phyloP scores from a whole-genome alignment of 2,329 filamentous ascomycete species.

The Domatiomyces catenatus region DNA sequence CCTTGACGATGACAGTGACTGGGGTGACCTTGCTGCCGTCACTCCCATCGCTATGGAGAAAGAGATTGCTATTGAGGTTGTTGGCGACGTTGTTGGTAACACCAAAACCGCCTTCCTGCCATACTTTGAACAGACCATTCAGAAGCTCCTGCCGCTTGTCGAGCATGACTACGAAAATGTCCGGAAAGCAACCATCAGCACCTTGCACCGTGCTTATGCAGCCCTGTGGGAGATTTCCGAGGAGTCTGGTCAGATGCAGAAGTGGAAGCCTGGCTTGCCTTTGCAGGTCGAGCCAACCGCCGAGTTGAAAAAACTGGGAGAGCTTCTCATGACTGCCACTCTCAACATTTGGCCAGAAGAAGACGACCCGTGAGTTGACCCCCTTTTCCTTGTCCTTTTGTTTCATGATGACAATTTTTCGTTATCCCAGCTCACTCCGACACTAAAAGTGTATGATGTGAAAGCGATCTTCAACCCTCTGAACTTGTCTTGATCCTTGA shows the following conservation, averaged over 20 bases:
- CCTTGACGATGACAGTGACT: constrained; percentile 66
- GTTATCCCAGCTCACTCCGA: constrained; percentile 99
- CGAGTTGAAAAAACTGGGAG: constrained; percentile 70
- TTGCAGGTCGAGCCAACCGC: constrained; percentile 62
- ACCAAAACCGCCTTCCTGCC: constrained; percentile 65
- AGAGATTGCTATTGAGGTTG: constrained; percentile 88
- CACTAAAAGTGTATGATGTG: constrained; percentile 77
- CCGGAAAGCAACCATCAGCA: constrained; percentile 79
- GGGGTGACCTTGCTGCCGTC: constrained; percentile 68
- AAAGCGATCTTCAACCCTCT: constrained; percentile 51
- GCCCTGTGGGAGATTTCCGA: constrained; percentile 81
- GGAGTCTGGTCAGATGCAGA: constrained; percentile 56
- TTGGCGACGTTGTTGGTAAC: constrained; percentile 82
- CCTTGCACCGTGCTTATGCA: constrained; percentile 83
- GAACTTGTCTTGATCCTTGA: constrained; percentile 18
- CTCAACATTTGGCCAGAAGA: constrained; percentile 79
- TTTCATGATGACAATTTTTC: constrained; percentile 70
- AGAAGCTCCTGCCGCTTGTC: constrained; percentile 61
- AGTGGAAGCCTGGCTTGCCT: constrained; percentile 81
- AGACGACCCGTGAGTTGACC: constrained; percentile 66
- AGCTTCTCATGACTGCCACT: constrained; percentile 71
- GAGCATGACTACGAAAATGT: constrained; percentile 89
- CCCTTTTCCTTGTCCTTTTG: constrained; percentile 8
- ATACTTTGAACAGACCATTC: constrained; percentile 78
- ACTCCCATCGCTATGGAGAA: constrained; percentile 89